Percentiles rank a stretch among this genome's conserved stretches.
phyloP scores from a whole-genome alignment of 176 grass and related monocot genomes.

The Secale cereale region DNA sequence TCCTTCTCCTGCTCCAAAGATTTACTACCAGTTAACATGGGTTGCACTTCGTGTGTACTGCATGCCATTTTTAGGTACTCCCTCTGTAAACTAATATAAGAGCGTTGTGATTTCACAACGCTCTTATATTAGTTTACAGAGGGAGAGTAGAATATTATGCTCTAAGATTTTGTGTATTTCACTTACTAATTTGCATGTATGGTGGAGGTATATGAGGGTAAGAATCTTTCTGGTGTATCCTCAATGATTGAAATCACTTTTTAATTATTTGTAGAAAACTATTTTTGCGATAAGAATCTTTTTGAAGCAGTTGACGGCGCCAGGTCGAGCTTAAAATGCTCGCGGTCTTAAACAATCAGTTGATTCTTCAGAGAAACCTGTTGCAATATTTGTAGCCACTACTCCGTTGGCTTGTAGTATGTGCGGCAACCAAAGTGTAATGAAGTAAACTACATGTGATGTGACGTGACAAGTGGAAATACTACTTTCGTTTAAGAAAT shows the following conservation, averaged over 20 bases:
- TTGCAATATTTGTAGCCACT: background rate
- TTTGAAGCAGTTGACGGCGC: background rate
- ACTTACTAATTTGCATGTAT: too few species aligned
- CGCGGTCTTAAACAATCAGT: background rate
- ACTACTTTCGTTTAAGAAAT: background rate
- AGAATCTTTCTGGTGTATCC: background rate
- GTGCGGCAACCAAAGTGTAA: background rate
- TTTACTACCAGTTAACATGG: background rate
- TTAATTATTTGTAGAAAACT: background rate
- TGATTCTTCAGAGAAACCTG: background rate
- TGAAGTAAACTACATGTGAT: background rate
- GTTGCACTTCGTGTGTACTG: too few species aligned
- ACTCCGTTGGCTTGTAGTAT: background rate
- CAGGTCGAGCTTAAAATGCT: background rate
- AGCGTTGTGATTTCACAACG: too few species aligned
- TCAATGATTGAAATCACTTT: background rate
- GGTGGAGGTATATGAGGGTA: too few species aligned
- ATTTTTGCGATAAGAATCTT: background rate
- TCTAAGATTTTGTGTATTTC: too few species aligned
- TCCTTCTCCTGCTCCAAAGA: conserved; percentile 3
- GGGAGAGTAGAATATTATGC: too few species aligned
- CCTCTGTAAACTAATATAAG: too few species aligned
- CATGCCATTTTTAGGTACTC: too few species aligned
- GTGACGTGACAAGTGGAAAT: background rate
- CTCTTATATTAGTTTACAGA: too few species aligned